Percentiles rank a stretch among this genome's conserved stretches.
Conservation (phyloP, 352 stramenopile genomes). For the Globisporangium irregulare region DNA sequence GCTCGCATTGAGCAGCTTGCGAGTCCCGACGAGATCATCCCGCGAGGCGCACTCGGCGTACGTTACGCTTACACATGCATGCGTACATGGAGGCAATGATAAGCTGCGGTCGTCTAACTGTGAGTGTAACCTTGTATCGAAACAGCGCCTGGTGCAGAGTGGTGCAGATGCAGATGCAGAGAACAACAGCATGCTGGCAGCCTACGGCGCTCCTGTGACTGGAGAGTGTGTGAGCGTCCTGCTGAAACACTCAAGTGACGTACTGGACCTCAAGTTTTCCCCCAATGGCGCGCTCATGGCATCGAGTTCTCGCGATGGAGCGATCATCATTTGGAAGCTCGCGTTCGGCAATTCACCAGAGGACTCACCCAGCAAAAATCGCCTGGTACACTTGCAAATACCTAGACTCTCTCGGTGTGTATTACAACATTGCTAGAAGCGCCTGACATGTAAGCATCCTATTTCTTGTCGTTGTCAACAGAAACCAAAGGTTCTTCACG, state of each 20-base stretch:
- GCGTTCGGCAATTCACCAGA: slow-evolving; percentile 15
- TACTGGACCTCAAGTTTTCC: slow-evolving; percentile 78
- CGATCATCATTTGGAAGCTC: slow-evolving; percentile 73
- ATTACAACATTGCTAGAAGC: not conserved
- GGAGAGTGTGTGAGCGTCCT: slow-evolving; percentile 42
- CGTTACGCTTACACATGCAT: not conserved
- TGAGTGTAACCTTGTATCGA: not conserved
- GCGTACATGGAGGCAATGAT: not conserved
- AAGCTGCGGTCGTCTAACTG: not conserved
- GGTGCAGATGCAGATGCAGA: slow-evolving; percentile 23
- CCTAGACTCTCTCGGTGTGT: not conserved
- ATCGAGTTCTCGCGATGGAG: slow-evolving; percentile 73
- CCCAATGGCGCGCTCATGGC: slow-evolving; percentile 73
- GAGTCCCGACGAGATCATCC: slow-evolving; percentile 65
- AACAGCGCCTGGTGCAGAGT: slow-evolving; percentile 43
- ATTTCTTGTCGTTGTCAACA: slow-evolving; percentile 7
- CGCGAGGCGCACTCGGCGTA: slow-evolving; percentile 54
- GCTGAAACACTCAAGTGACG: slow-evolving; percentile 47
- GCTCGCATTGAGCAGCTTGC: slow-evolving; percentile 48
- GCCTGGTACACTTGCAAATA: not conserved
- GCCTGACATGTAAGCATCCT: not conserved
- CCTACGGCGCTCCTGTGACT: slow-evolving; percentile 20
- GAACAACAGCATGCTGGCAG: slow-evolving; percentile 3
- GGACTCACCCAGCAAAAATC: not conserved
- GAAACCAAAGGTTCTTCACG: slow-evolving; percentile 29